Evolutionary conservation across 176 grass and related monocot species (phyloP).

Genomic region (Zoysia japonica): DNA sequence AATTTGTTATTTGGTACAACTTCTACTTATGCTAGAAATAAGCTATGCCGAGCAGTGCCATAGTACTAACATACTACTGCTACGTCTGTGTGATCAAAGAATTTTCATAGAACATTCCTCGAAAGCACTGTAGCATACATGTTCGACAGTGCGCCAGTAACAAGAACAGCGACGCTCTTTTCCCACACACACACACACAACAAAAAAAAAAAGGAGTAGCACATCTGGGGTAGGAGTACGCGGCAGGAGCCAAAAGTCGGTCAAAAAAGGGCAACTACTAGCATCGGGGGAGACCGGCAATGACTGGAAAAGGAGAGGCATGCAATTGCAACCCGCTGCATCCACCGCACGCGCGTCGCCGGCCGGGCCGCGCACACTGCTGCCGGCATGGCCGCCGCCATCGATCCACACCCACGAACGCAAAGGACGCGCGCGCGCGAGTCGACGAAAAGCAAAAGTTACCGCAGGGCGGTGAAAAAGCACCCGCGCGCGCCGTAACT

Average conservation of each 20-base stretch:
- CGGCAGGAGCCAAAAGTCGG: background rate
- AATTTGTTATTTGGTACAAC: too few species aligned
- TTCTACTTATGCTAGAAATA: too few species aligned
- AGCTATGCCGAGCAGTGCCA: too few species aligned
- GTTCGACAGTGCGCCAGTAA: background rate
- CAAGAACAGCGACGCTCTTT: background rate
- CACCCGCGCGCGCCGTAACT: constrained; percentile 26
- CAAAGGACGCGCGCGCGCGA: constrained; percentile 25
- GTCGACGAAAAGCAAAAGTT: constrained; percentile 33
- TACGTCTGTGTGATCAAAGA: background rate
- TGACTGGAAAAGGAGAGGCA: constrained; percentile 14
- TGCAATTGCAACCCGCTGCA: background rate
- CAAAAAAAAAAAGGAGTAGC: too few species aligned
- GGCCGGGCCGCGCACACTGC: background rate
- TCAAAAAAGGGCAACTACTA: constrained; percentile 27
- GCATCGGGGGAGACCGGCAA: constrained; percentile 21
- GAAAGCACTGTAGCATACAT: background rate
- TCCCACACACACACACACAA: too few species aligned
- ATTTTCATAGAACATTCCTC: background rate
- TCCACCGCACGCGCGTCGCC: constrained; percentile 25
- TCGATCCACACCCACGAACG: background rate
- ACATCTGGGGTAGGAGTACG: too few species aligned
- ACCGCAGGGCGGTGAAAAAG: background rate
- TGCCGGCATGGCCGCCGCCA: background rate
- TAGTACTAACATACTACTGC: background rate